A percentile compares a stretch with the other conserved stretches of the same genome.
These are phyloP conservation scores for Phytopythium boreale DNA, from an alignment of 352 stramenopile species.

Conservation along the genomic window DNA sequence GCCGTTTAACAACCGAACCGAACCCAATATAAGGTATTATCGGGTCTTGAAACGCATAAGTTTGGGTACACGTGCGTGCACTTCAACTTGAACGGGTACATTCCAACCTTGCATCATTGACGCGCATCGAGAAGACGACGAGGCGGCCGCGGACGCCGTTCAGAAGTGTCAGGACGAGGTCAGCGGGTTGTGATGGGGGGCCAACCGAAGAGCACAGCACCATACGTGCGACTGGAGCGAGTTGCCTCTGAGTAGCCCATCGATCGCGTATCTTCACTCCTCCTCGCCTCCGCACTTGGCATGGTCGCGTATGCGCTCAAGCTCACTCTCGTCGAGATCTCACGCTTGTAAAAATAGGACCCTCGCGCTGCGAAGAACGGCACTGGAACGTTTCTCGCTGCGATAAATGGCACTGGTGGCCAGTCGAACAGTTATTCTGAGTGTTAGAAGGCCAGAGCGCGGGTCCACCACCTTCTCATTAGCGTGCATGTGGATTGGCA, in stretches of 20 bases:
- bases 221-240: too few relatives aligned
- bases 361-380: not conserved
- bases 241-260: too few relatives aligned
- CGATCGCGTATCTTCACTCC: not conserved
- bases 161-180: too few relatives aligned
- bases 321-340: not conserved
- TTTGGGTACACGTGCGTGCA: too few relatives aligned
- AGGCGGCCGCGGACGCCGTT: too few relatives aligned
- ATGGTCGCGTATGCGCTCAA: not conserved
- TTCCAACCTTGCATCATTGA: too few relatives aligned
- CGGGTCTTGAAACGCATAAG: too few relatives aligned
- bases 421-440: not conserved
- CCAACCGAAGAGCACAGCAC: too few relatives aligned
- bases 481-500: not conserved
- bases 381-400: not conserved
- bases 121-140: too few relatives aligned
- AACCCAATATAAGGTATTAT: not conserved
- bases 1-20: not conserved
- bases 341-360: not conserved
- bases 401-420: not conserved
- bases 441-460: not conserved
- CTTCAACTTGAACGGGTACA: too few relatives aligned
- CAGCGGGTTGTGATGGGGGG: too few relatives aligned
- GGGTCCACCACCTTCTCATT: not conserved
- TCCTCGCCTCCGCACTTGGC: not conserved